Percentiles rank a stretch among this genome's conserved stretches.
Conservation (phyloP, 2,329 filamentous ascomycete genomes). For the Exophiala calicioides region DNA sequence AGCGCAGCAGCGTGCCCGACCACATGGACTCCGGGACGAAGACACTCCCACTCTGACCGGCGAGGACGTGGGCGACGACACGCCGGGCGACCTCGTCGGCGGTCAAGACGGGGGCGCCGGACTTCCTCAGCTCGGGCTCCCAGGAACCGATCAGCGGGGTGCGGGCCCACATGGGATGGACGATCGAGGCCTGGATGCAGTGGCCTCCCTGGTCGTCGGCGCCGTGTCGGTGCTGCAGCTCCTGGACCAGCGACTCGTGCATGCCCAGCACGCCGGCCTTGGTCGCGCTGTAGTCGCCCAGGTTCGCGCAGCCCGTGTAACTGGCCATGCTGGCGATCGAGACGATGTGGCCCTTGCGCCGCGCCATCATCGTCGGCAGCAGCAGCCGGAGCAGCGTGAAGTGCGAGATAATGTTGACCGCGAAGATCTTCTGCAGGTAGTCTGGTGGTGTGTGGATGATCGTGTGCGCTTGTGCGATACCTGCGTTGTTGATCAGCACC, state of each 20-base stretch:
- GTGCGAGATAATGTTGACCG: constrained; percentile 69
- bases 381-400: constrained; percentile 67
- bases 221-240: constrained; percentile 60
- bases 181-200: constrained; percentile 21
- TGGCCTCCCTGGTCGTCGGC: constrained; percentile 15
- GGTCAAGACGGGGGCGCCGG: constrained; percentile 42
- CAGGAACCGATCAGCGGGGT: constrained; percentile 41
- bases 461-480: constrained; percentile 59
- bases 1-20: constrained; percentile 41
- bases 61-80: constrained; percentile 59
- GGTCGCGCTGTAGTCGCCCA: constrained; percentile 67
- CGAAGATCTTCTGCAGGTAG: constrained; percentile 67
- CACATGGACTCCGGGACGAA: constrained; percentile 21
- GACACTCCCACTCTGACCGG: constrained; percentile 45
- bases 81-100: constrained; percentile 59
- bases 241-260: constrained; percentile 64
- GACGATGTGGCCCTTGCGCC: constrained; percentile 71
- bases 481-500: constrained; percentile 72
- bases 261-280: constrained; percentile 69
- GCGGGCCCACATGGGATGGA: constrained; percentile 26
- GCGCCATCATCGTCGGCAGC: constrained; percentile 62
- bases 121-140: constrained; percentile 57
- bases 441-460: constrained; percentile 61
- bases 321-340: constrained; percentile 66
- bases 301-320: constrained; percentile 60